Conservation (phyloP, 202 grass and related monocot species). For the Digitaria exilis region DNA sequence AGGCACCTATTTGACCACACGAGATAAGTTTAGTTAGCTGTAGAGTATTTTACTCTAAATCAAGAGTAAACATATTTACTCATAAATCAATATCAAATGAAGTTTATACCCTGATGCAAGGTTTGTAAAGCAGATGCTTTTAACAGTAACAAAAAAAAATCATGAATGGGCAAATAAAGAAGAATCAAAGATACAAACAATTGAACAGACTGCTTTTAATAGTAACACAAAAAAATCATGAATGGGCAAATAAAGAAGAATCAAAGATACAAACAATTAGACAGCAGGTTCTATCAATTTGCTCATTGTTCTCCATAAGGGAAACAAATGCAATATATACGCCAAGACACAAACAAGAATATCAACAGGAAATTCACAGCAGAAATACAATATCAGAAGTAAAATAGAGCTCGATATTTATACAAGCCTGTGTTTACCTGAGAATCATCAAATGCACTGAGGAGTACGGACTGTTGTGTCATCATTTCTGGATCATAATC, state of each 20-base stretch:
- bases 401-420: background rate
- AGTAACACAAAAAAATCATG: background rate
- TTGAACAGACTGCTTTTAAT: slow-evolving; percentile 14
- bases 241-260: too few relatives aligned
- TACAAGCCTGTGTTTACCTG: slow-evolving; percentile 51
- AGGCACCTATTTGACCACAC: too few relatives aligned
- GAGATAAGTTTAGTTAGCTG: too few relatives aligned
- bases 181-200: background rate
- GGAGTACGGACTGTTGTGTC: slow-evolving; percentile 67
- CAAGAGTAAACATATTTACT: too few relatives aligned
- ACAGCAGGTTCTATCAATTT: slow-evolving; percentile 7
- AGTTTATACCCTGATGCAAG: slow-evolving; percentile 11
- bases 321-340: background rate
- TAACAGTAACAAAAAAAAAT: slow-evolving; percentile 15
- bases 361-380: background rate
- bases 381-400: background rate
- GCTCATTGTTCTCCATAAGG: background rate
- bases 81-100: slow-evolving; percentile 13
- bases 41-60: too few relatives aligned
- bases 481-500: slow-evolving; percentile 65
- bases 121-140: background rate
- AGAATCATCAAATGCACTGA: slow-evolving; percentile 79
- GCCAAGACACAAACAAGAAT: slow-evolving; percentile 6
- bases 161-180: background rate
- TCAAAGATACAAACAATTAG: too few relatives aligned